phyloP scores from a whole-genome alignment of 306 rosid species.

The Astragalus glycyphyllos region DNA sequence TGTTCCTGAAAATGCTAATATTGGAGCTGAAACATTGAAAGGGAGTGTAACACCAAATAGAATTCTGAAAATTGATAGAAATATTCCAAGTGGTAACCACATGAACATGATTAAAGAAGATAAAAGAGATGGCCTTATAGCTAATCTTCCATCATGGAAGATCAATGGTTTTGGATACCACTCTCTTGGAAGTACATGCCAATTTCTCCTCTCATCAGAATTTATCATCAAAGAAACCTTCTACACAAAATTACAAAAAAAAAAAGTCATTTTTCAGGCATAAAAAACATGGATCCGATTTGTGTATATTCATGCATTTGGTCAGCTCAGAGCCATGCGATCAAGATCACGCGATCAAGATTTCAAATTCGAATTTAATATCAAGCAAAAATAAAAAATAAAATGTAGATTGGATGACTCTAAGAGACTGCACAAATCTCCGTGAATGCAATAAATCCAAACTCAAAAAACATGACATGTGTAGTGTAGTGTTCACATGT shows the following conservation, averaged over 20 bases:
- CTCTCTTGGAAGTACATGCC: constrained; percentile 62
- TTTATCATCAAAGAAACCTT: constrained; percentile 51
- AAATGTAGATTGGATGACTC: too few relatives aligned
- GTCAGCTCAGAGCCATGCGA: too few relatives aligned
- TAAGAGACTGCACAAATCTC: too few relatives aligned
- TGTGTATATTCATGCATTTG: too few relatives aligned
- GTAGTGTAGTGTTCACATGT: not conserved
- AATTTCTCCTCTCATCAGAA: constrained; percentile 60
- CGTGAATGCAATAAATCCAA: too few relatives aligned
- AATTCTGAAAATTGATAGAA: constrained; percentile 54
- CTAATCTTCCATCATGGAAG: constrained; percentile 85
- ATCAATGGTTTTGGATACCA: constrained; percentile 62
- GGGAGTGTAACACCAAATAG: constrained; percentile 44
- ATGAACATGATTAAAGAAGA: constrained; percentile 57
- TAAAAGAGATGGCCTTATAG: constrained; percentile 60
- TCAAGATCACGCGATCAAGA: too few relatives aligned
- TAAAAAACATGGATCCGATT: too few relatives aligned
- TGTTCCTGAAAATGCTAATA: constrained; percentile 66
- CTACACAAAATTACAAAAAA: constrained; percentile 37
- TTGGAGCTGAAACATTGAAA: constrained; percentile 52
- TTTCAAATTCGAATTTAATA: too few relatives aligned
- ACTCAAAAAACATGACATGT: not conserved
- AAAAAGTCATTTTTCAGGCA: not conserved
- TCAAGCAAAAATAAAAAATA: too few relatives aligned
- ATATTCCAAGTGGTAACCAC: constrained; percentile 71